These are phyloP conservation scores for Sarocladium brachiariae DNA, from an alignment of 2,329 filamentous ascomycete genomes.

Conservation along the genomic window DNA sequence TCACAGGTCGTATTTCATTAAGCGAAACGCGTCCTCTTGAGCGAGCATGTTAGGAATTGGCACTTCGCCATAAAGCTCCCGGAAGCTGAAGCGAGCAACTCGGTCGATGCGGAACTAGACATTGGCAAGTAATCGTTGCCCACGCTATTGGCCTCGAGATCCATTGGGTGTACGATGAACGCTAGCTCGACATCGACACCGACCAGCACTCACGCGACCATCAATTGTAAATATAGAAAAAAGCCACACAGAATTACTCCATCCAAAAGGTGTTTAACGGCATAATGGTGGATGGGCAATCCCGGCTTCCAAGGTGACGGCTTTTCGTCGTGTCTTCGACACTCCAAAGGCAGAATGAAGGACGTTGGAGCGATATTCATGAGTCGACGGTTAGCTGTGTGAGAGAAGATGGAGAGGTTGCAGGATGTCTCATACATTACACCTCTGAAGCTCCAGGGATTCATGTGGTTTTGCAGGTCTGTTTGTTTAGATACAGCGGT, in stretches of 20 bases:
- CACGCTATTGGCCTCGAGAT: not conserved
- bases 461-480: not conserved
- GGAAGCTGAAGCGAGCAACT: no score
- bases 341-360: no score
- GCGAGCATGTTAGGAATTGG: not conserved
- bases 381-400: no score
- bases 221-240: constrained; percentile 3
- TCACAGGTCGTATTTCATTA: constrained; percentile 53
- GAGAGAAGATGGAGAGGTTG: no score
- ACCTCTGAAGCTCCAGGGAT: no score
- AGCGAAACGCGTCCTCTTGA: constrained; percentile 39
- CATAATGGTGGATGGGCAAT: not conserved
- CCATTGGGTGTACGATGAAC: not conserved
- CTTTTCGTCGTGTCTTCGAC: no score
- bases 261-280: not conserved
- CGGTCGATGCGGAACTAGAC: no score
- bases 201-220: not conserved
- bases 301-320: no score
- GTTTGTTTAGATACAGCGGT: constrained; percentile 4
- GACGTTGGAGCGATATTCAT: no score
- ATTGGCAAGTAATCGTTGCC: not conserved
- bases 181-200: not conserved
- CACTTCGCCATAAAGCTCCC: not conserved
- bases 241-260: not conserved
- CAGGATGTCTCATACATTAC: no score